Evolutionary conservation across 2,329 filamentous ascomycete genomes (phyloP).

Genomic region (Xylaria sp.): DNA sequence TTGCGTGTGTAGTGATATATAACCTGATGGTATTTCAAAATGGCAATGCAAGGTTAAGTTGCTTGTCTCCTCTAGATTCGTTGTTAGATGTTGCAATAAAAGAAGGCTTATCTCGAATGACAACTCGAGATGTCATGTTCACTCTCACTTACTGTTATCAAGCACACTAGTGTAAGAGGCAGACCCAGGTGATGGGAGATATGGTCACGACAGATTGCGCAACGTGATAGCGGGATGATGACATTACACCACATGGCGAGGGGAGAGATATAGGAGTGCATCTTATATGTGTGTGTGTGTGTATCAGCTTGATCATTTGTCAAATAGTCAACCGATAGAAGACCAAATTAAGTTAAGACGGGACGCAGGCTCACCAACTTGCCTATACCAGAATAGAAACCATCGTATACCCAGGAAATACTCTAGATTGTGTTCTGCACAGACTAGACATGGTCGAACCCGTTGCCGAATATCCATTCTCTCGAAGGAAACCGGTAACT

Average conservation of each 20-base stretch:
- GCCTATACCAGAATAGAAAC: conserved; percentile 13
- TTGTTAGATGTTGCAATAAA: neutral
- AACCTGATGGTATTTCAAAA: neutral
- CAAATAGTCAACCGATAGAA: neutral
- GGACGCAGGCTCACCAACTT: neutral
- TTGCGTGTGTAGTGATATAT: conserved; percentile 1
- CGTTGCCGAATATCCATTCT: conserved; percentile 22
- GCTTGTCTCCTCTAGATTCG: neutral
- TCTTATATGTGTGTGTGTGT: conserved; percentile 17
- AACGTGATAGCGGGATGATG: conserved; percentile 27
- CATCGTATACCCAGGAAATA: neutral
- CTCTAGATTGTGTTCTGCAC: neutral
- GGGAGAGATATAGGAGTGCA: conserved; percentile 12
- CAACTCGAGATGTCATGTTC: neutral
- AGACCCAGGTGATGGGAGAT: neutral
- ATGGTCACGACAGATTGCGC: conserved; percentile 32
- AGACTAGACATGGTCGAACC: conserved; percentile 13
- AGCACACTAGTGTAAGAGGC: neutral
- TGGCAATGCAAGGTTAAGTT: neutral
- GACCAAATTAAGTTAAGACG: conserved; percentile 14
- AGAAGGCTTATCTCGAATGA: neutral
- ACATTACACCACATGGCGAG: conserved; percentile 7
- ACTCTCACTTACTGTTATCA: conserved; percentile 20
- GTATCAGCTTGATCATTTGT: conserved; percentile 17
- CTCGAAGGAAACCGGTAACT: conserved; percentile 6